phyloP scores from a whole-genome alignment of 352 stramenopile species.

The Globisporangium megalacanthum region DNA sequence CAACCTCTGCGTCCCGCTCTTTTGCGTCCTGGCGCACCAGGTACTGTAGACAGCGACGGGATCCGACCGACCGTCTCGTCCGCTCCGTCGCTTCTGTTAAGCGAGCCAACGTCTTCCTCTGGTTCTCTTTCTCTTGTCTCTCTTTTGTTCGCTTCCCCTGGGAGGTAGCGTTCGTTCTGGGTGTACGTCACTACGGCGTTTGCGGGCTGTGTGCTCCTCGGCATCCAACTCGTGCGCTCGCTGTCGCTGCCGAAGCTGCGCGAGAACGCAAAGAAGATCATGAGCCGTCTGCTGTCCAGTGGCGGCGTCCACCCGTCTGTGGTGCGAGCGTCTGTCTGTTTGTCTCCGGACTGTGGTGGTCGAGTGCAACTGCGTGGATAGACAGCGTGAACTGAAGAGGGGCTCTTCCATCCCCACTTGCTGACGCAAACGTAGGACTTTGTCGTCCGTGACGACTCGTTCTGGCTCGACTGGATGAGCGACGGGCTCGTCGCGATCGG shows the following conservation, averaged over 20 bases:
- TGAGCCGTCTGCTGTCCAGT: slow-evolving; percentile 57
- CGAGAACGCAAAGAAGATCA: slow-evolving; percentile 63
- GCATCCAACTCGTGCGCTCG: slow-evolving; percentile 63
- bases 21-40: slow-evolving; percentile 77
- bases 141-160: slow-evolving; percentile 4
- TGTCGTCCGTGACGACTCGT: slow-evolving; percentile 66
- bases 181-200: slow-evolving; percentile 69
- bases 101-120: background rate
- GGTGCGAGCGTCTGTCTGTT: slow-evolving; percentile 20
- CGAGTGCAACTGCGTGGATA: background rate
- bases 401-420: background rate
- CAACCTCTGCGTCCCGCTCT: slow-evolving; percentile 68
- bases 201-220: slow-evolving; percentile 46
- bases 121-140: slow-evolving; percentile 7
- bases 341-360: background rate
- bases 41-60: slow-evolving; percentile 18
- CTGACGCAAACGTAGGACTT: slow-evolving; percentile 42
- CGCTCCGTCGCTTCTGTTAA: background rate
- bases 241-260: slow-evolving; percentile 66
- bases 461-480: slow-evolving; percentile 87
- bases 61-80: too few species aligned
- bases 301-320: slow-evolving; percentile 53
- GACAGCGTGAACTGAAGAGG: background rate
- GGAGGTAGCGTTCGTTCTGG: slow-evolving; percentile 63
- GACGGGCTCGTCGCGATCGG: slow-evolving; percentile 78